These are phyloP conservation scores for Orbilia javanica DNA, from an alignment of 2,329 filamentous ascomycete species.

Conservation along the genomic window DNA sequence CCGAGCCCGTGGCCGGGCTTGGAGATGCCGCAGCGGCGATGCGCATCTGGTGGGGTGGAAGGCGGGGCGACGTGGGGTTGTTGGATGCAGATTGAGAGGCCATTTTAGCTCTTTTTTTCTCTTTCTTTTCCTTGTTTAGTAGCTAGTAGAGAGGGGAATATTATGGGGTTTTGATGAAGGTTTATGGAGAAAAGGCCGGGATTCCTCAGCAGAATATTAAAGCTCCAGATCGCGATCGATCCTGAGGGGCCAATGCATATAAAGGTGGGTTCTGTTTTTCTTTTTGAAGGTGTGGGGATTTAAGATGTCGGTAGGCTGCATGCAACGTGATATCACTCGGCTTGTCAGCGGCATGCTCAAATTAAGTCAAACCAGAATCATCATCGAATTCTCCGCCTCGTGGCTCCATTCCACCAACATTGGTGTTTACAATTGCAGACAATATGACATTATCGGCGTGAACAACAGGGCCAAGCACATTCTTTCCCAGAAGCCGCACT, in stretches of 20 bases:
- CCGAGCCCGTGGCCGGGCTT: slow-evolving; percentile 49
- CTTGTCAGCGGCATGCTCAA: slow-evolving; percentile 50
- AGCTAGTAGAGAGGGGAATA: background rate
- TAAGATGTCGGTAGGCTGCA: slow-evolving; percentile 46
- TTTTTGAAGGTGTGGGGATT: slow-evolving; percentile 44
- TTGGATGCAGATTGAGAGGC: slow-evolving; percentile 50
- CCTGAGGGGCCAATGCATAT: slow-evolving; percentile 36
- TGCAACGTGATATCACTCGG: slow-evolving; percentile 56
- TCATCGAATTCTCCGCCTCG: background rate
- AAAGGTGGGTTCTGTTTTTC: slow-evolving; percentile 4
- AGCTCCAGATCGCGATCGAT: slow-evolving; percentile 35
- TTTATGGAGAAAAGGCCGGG: background rate
- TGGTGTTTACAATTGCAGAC: slow-evolving; percentile 5
- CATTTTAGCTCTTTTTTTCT: slow-evolving; percentile 31
- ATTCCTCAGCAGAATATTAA: slow-evolving; percentile 5
- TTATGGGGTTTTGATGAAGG: slow-evolving; percentile 10
- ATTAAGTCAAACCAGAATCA: background rate
- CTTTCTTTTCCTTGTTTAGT: too few relatives aligned
- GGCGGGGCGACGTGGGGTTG: slow-evolving; percentile 57
- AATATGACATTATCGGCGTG: background rate
- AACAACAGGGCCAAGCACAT: slow-evolving; percentile 18
- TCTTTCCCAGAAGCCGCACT: slow-evolving; percentile 27
- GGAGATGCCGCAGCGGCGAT: slow-evolving; percentile 49
- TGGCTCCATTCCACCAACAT: slow-evolving; percentile 11
- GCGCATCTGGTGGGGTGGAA: slow-evolving; percentile 56